A percentile compares a stretch with the other conserved stretches of the same genome.
Evolutionary conservation across 2,329 filamentous ascomycete genomes (phyloP).

Genomic region (Venturiaceae sp.): DNA sequence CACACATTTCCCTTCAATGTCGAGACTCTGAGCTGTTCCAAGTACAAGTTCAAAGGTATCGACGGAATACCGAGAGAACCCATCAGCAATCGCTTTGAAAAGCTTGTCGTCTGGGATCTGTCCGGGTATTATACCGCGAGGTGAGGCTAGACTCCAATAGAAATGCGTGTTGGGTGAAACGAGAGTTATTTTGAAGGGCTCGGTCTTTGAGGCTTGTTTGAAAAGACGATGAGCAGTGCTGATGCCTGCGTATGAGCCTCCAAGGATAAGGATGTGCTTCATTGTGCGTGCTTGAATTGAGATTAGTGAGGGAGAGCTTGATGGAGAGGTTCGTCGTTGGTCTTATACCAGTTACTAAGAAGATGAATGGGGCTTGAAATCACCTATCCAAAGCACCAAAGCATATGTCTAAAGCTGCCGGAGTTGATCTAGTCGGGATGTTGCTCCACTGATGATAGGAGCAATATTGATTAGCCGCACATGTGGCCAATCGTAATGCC

Average conservation of each 20-base stretch:
- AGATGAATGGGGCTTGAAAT: too few species aligned
- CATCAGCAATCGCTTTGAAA: slow-evolving; percentile 29
- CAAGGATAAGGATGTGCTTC: slow-evolving; percentile 5
- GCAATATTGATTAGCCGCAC: too few species aligned
- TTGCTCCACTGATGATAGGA: too few species aligned
- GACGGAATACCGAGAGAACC: slow-evolving; percentile 39
- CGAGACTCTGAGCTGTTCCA: slow-evolving; percentile 37
- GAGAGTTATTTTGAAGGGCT: slow-evolving; percentile 32
- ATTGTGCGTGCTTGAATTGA: neutral
- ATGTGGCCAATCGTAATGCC: too few species aligned
- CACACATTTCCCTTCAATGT: slow-evolving; percentile 33
- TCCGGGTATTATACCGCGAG: slow-evolving; percentile 38
- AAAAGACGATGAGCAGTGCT: slow-evolving; percentile 4
- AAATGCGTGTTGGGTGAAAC: slow-evolving; percentile 40
- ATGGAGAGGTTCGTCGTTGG: too few species aligned
- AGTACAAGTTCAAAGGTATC: slow-evolving; percentile 43
- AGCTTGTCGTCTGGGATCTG: slow-evolving; percentile 34
- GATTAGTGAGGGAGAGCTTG: neutral
- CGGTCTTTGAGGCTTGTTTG: neutral
- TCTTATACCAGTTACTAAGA: too few species aligned
- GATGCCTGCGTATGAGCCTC: slow-evolving; percentile 4
- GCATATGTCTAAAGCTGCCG: too few species aligned
- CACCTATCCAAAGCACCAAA: too few species aligned
- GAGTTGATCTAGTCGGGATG: too few species aligned
- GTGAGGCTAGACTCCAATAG: slow-evolving; percentile 41